phyloP scores from a whole-genome alignment of 352 stramenopile genomes.

The Globisporangium emineosum region DNA sequence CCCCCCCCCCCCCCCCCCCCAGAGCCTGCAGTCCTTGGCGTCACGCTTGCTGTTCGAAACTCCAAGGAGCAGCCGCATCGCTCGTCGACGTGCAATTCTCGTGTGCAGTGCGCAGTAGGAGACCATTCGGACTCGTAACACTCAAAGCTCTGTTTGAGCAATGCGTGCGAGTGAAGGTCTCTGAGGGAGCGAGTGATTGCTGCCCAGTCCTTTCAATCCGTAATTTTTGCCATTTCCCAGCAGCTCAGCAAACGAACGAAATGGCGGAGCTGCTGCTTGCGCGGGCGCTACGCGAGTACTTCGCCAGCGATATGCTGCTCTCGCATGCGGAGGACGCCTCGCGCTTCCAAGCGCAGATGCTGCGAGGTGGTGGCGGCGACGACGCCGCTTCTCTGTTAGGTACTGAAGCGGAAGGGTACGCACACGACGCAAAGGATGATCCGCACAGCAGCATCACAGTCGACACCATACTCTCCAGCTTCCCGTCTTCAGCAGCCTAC shows the following conservation, averaged over 20 bases:
- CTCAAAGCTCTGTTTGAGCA: too few relatives aligned
- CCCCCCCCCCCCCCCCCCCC: too few relatives aligned
- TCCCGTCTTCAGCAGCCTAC: conserved; percentile 24
- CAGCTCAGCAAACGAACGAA: neutral
- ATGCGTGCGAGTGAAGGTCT: too few relatives aligned
- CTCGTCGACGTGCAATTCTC: too few relatives aligned
- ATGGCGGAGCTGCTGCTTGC: neutral
- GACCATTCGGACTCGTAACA: too few relatives aligned
- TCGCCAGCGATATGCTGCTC: conserved; percentile 23
- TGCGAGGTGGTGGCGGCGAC: conserved; percentile 10
- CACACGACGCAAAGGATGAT: conserved; percentile 3
- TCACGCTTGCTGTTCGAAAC: too few relatives aligned
- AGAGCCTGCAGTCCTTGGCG: too few relatives aligned
- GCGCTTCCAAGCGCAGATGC: conserved; percentile 41
- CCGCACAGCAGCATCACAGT: neutral
- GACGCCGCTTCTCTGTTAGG: neutral
- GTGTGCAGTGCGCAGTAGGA: too few relatives aligned
- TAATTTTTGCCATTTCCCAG: neutral
- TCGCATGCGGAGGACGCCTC: conserved; percentile 28
- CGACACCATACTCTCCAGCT: conserved; percentile 15
- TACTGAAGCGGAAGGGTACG: too few relatives aligned
- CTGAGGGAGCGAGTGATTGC: too few relatives aligned
- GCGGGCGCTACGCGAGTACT: conserved; percentile 24
- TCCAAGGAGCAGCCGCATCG: too few relatives aligned
- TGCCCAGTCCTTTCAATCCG: too few relatives aligned